Conservation (phyloP, 768 basidiomycete species). For the Russula vinacea region DNA sequence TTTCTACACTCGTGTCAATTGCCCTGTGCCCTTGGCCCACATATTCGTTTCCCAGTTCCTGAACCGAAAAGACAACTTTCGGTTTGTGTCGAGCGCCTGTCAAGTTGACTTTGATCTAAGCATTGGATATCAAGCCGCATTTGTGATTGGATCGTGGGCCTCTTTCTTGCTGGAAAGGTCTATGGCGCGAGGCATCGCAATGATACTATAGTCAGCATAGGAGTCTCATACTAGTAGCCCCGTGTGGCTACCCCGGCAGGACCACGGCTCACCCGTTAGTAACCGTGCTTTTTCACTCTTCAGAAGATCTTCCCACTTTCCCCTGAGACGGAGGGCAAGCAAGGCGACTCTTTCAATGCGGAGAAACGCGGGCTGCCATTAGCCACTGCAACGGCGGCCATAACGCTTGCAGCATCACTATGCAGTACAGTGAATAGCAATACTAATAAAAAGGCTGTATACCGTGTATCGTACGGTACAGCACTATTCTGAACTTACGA, state of each 20-base stretch:
- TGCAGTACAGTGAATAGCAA: neutral
- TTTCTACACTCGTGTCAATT: conserved; percentile 5
- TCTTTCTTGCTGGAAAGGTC: neutral
- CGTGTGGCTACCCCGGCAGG: neutral
- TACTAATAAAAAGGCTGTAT: no score
- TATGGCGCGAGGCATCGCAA: neutral
- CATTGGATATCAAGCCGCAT: neutral
- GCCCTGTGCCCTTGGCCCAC: neutral
- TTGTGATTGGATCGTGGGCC: neutral
- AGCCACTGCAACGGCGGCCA: conserved; percentile 35
- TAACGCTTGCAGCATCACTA: conserved; percentile 36
- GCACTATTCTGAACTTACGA: conserved; percentile 37
- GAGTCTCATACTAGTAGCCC: conserved; percentile 1
- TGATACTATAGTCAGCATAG: neutral
- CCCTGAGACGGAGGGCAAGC: conserved; percentile 35
- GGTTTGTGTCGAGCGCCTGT: neutral
- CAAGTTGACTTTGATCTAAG: neutral
- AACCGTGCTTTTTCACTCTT: neutral
- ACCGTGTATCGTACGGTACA: neutral
- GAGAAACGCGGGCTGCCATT: conserved; percentile 32
- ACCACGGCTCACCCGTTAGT: neutral
- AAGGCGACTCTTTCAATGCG: conserved; percentile 35
- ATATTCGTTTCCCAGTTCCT: neutral
- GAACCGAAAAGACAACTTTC: neutral
- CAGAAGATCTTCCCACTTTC: conserved; percentile 16